Evolutionary conservation across 2,329 filamentous ascomycete genomes (phyloP).

Genomic region (Ascosphaera apis): DNA sequence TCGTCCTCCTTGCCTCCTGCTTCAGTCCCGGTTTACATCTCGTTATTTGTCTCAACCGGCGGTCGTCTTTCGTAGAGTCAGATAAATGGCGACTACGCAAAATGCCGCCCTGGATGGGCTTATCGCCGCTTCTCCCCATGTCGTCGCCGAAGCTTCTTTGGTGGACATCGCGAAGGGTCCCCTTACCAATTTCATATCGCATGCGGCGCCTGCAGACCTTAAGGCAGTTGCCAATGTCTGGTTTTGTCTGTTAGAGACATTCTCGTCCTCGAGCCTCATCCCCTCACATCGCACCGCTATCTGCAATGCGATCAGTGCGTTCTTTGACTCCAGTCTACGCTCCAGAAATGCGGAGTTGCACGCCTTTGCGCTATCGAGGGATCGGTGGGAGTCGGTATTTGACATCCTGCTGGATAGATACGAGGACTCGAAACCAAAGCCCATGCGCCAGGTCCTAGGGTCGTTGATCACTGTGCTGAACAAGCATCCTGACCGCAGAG

Average conservation of each 20-base stretch:
- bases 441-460: slow-evolving; percentile 21
- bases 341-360: slow-evolving; percentile 13
- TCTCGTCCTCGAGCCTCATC: slow-evolving; percentile 16
- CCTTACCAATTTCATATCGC: slow-evolving; percentile 3
- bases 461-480: slow-evolving; percentile 16
- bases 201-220: not conserved
- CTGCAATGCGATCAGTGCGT: slow-evolving; percentile 23
- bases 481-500: slow-evolving; percentile 9
- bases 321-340: slow-evolving; percentile 16
- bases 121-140: no score
- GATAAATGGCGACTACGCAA: no score
- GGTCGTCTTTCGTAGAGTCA: no score
- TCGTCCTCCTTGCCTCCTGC: no score
- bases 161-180: slow-evolving; percentile 4
- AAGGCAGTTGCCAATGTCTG: slow-evolving; percentile 13
- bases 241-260: slow-evolving; percentile 19
- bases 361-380: slow-evolving; percentile 12
- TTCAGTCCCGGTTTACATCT: no score
- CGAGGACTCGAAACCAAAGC: slow-evolving; percentile 21
- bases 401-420: slow-evolving; percentile 18
- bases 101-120: no score
- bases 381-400: slow-evolving; percentile 19
- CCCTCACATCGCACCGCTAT: slow-evolving; percentile 18
- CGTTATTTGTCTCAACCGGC: no score
- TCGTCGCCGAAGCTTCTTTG: slow-evolving; percentile 3